Evolutionary conservation across 2,329 filamentous ascomycete species (phyloP), one percentile per base, ranked within the genome.

Genomic region (Ilyonectria robusta): DNA sequence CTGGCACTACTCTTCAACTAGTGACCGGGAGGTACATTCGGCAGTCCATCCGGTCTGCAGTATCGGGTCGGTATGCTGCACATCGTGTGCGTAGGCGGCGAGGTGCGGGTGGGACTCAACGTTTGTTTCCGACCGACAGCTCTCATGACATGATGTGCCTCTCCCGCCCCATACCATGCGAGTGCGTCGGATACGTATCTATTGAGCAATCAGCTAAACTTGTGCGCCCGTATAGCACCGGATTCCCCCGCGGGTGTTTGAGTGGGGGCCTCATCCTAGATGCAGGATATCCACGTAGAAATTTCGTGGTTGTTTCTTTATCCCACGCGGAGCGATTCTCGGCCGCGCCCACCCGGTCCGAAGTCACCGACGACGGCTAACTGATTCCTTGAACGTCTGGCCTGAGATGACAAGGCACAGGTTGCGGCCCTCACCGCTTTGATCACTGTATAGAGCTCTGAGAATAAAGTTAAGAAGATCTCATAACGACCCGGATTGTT

Each of bases 41-140:
- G 56, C 55, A 55, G 50, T 50, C 44, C 47, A 46, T 17, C 51
- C 59, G 42, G 59, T 29, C 59, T 51, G 33, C 21, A 35, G 37
- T 29, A 23, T 53, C 40, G 35, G 54, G 26, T 56, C 33, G 46
- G 17, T 46, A 58, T 62, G 35, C 42, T 59, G 6, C 58, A 47
- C 37, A 40, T 55, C 44, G 47, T 42, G 29, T 51, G 54, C 40
- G 35, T 42, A 11, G n/a, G 40, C 40, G 23, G 53, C 23, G 40
- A 10, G n/a, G 48, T 59, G 40, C 29, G 37, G 47, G 53, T 19
- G 31, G 53, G 40, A 29, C 21, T 23, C 9, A 17, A 21, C 19
- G 33, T 33, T 33, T 33, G n/a, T 37, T 37, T 35, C 35, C 42
- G 46, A 26, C 46, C 31, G 44, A 46, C 7, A 31, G 50, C 31